phyloP scores from a whole-genome alignment of 2,329 filamentous ascomycete species.

The Aspergillus ibericus region DNA sequence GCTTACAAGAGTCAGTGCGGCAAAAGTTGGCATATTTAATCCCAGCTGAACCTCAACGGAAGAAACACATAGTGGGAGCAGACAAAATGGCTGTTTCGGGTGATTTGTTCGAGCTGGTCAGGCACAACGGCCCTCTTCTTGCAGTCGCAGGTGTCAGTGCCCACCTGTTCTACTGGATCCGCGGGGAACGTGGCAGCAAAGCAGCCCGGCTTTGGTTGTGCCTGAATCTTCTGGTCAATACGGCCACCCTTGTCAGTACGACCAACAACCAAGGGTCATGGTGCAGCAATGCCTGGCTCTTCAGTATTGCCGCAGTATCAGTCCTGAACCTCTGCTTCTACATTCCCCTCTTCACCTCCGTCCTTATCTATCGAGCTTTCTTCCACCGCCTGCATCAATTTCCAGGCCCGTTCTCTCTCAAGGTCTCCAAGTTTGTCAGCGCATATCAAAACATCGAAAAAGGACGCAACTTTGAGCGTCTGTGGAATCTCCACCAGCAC shows the following conservation, averaged over 20 bases:
- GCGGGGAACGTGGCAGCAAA: neutral
- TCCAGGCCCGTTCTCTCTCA: neutral
- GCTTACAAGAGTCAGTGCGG: too few relatives aligned
- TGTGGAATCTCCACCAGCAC: neutral
- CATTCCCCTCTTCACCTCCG: neutral
- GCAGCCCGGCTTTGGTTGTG: neutral
- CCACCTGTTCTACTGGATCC: neutral
- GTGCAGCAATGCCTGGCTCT: neutral
- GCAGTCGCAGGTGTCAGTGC: neutral
- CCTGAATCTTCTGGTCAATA: neutral
- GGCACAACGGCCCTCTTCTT: neutral
- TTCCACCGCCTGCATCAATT: neutral
- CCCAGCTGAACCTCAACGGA: too few relatives aligned
- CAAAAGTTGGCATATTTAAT: too few relatives aligned
- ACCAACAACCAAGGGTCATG: neutral
- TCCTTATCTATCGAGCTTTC: neutral
- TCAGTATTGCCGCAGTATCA: neutral
- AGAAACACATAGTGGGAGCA: neutral
- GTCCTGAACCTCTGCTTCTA: neutral
- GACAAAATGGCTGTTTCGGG: neutral
- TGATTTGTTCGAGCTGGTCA: neutral
- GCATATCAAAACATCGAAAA: neutral
- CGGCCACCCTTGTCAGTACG: neutral
- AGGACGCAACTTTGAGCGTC: neutral
- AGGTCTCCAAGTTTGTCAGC: neutral